These are phyloP conservation scores for Trametopsis cervina DNA, from an alignment of 768 basidiomycete species.

Conservation along the genomic window DNA sequence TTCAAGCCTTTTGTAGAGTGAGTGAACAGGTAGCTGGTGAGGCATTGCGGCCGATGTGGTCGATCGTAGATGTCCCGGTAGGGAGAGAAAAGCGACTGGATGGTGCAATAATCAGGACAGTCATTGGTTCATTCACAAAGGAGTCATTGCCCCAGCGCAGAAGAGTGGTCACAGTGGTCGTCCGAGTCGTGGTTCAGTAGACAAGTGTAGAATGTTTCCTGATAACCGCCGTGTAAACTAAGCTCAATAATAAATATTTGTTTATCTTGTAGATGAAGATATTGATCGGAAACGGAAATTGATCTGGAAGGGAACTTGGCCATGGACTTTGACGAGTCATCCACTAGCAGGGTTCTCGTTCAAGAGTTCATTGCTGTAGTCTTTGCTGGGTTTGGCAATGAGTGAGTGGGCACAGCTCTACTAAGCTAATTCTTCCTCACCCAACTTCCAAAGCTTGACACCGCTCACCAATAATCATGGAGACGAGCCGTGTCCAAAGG, in stretches of 20 bases:
- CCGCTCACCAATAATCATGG: slow-evolving; percentile 72
- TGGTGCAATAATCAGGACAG: neutral
- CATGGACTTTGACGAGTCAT: slow-evolving; percentile 62
- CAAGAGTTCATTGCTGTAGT: slow-evolving; percentile 86
- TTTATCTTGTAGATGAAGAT: too few relatives aligned
- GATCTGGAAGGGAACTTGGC: slow-evolving; percentile 9
- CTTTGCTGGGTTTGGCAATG: slow-evolving; percentile 88
- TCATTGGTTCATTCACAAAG: neutral
- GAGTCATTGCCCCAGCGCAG: neutral
- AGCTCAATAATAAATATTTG: too few relatives aligned
- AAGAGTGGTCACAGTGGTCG: too few relatives aligned
- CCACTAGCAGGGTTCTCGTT: slow-evolving; percentile 37
- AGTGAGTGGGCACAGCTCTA: slow-evolving; percentile 51
- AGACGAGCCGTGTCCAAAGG: slow-evolving; percentile 80
- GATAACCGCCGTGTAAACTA: too few relatives aligned
- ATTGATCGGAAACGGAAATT: too few relatives aligned
- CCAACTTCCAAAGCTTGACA: slow-evolving; percentile 41
- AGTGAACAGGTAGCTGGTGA: slow-evolving; percentile 49
- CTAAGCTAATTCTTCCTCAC: slow-evolving; percentile 16
- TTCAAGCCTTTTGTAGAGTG: slow-evolving; percentile 80
- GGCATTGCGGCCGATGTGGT: neutral
- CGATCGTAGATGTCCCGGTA: neutral
- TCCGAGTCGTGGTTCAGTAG: too few relatives aligned
- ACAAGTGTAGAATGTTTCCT: too few relatives aligned
- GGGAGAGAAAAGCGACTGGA: neutral